phyloP scores from a whole-genome alignment of 768 basidiomycete genomes.

The Mycena pura region DNA sequence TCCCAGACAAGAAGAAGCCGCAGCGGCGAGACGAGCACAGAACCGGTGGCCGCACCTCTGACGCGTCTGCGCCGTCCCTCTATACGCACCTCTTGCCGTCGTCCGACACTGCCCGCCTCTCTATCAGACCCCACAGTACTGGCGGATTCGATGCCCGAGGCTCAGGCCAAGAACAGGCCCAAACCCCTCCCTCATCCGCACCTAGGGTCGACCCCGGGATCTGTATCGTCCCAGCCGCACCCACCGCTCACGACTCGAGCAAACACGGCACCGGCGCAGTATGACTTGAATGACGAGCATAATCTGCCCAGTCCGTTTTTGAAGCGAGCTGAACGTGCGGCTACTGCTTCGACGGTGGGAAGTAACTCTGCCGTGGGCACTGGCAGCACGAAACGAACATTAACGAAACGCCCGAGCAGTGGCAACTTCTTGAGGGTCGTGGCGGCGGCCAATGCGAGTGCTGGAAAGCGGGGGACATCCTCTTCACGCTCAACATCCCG shows the following conservation, averaged over 20 bases:
- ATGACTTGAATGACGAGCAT: conserved; percentile 80
- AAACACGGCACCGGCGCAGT: conserved; percentile 48
- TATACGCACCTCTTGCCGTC: conserved; percentile 49
- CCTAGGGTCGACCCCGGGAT: conserved; percentile 36
- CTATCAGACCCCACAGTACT: conserved; percentile 47
- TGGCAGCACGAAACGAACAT: conserved; percentile 3
- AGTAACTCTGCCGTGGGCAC: conserved; percentile 16
- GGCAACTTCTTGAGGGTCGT: conserved; percentile 25
- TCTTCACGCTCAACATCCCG: conserved; percentile 18
- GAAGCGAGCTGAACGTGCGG: conserved; percentile 50
- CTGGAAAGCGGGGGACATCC: conserved; percentile 21
- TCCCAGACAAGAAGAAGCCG: conserved; percentile 9
- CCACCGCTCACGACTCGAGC: conserved; percentile 21
- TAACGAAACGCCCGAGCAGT: conserved; percentile 25
- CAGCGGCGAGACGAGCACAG: background rate
- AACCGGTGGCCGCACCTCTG: conserved; percentile 38
- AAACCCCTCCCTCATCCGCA: conserved; percentile 56
- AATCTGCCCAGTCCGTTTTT: conserved; percentile 88
- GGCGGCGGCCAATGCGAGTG: conserved; percentile 26
- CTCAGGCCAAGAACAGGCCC: conserved; percentile 32
- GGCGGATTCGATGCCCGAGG: conserved; percentile 20
- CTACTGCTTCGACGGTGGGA: conserved; percentile 22
- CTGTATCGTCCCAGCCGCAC: conserved; percentile 23
- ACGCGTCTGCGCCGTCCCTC: conserved; percentile 65
- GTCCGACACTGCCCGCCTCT: conserved; percentile 44